Evolutionary conservation across 163 green algal species (phyloP).

Genomic region (Scenedesmus sp.): DNA sequence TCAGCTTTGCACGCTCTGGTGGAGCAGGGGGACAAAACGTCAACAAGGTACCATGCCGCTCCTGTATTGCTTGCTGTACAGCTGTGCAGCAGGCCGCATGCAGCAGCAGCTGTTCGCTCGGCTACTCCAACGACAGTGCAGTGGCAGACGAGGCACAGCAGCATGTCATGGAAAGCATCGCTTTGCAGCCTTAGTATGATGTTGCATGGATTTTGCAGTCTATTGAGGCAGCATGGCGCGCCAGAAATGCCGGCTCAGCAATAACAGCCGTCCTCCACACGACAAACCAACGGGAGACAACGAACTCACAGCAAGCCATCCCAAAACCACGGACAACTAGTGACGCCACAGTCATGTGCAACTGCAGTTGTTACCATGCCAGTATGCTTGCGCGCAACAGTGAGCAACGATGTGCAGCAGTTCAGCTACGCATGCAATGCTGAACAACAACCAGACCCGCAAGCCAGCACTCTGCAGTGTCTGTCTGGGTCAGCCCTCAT

Average conservation of each 20-base stretch:
- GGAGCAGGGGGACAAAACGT: slow-evolving; percentile 96
- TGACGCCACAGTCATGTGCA: background rate
- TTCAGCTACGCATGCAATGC: background rate
- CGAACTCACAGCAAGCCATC: too few species aligned
- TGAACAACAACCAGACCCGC: background rate
- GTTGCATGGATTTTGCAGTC: too few species aligned
- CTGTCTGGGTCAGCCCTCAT: background rate
- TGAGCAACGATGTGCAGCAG: background rate
- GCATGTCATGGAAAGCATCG: background rate
- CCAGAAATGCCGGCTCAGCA: too few species aligned
- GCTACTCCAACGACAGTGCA: background rate
- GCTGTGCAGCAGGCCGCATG: background rate
- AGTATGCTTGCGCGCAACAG: background rate
- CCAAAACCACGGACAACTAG: too few species aligned
- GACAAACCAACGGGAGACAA: too few species aligned
- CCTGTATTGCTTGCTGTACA: background rate
- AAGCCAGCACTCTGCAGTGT: too few species aligned
- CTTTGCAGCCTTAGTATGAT: too few species aligned
- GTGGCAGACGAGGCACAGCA: background rate
- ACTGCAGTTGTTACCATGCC: background rate
- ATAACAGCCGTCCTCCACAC: too few species aligned
- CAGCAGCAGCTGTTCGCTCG: slow-evolving; percentile 14
- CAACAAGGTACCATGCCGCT: slow-evolving; percentile 83
- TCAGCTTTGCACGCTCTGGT: slow-evolving; percentile 90
- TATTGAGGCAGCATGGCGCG: too few species aligned